Conservation (phyloP, 345 rosid species). For the Eucalyptus pauciflora region DNA sequence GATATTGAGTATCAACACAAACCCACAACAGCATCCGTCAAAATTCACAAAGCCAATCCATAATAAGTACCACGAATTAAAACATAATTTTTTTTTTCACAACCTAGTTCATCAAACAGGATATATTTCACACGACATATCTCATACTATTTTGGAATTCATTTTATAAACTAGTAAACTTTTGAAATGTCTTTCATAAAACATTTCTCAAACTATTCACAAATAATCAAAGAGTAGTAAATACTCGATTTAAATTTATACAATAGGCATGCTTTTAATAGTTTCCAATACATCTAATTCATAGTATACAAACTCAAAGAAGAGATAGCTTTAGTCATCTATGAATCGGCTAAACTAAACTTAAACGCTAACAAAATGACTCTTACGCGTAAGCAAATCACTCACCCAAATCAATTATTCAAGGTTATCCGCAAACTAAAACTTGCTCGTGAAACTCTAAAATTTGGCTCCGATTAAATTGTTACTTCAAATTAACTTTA, state of each 20-base stretch:
- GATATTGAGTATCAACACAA: not conserved
- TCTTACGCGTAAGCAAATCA: not conserved
- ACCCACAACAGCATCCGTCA: rapidly evolving
- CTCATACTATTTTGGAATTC: too few species aligned
- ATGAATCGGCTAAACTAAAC: too few species aligned
- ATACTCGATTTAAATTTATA: too few species aligned
- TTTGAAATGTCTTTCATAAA: too few species aligned
- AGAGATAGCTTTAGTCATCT: not conserved
- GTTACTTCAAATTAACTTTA: not conserved
- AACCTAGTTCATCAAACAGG: too few species aligned
- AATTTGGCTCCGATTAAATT: not conserved
- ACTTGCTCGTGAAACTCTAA: not conserved
- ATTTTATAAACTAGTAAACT: too few species aligned
- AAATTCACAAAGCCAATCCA: not conserved
- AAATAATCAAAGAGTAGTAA: too few species aligned
- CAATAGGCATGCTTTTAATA: not conserved
- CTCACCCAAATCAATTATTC: not conserved
- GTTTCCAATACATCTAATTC: too few species aligned
- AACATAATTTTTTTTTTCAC: too few species aligned
- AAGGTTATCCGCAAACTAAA: not conserved
- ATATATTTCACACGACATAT: too few species aligned
- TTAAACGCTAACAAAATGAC: not conserved
- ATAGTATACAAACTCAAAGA: not conserved
- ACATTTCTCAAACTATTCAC: too few species aligned
- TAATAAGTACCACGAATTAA: not conserved